Evolutionary conservation across 352 stramenopile genomes (phyloP), one percentile per base, ranked within the genome.

Genomic region (Sclerospora graminicola): DNA sequence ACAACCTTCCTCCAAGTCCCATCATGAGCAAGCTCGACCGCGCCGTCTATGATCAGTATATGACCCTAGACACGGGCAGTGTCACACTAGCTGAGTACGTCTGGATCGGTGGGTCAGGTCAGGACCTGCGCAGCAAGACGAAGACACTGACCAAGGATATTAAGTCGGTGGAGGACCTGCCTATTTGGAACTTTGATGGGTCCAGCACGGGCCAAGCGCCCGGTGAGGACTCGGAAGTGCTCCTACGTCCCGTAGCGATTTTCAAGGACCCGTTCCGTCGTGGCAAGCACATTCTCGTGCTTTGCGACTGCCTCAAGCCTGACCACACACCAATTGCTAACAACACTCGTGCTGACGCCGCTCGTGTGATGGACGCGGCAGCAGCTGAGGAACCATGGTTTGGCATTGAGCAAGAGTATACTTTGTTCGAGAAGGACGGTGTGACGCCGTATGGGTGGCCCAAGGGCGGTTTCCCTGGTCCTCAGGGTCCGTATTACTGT

Each of bases 121-220:
- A 96, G 54, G 86, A 90, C 58, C 59, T 89, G 46, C 86, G 89
- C 37, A 96, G 85, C 67, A 98, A 98, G 84, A 97, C 88, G 49
- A 88, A 94, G 47, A 97, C 90, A 34, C 66, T 98, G 36, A 74
- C 67, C 47, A 70, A 81, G 54, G 23, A 62, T 8, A 73, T 86
- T 18, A 69, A 57, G 43, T 72, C 65, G 31, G 37, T 97, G 5
- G 77, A 73, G 1, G 80, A 86, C 14, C 69, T 97, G 33, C 94
- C 95, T 6, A 78, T 96, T 31, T 98, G 95, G 95, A 98, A 98
- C 76, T 98, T 98, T 60, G 95, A 98, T 54, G 95, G 95, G 41
- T 97, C 83, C 21, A 97, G 87, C 34, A 98, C 95, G 13, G 87
- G 74, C 45, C 95, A 98, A 69, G 95, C 95, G n/a, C 93, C 94